Evolutionary conservation across 108 stramenopile species (phyloP), one percentile per base, ranked within the genome.

Genomic region (Pseudonitzschia multiseries): DNA sequence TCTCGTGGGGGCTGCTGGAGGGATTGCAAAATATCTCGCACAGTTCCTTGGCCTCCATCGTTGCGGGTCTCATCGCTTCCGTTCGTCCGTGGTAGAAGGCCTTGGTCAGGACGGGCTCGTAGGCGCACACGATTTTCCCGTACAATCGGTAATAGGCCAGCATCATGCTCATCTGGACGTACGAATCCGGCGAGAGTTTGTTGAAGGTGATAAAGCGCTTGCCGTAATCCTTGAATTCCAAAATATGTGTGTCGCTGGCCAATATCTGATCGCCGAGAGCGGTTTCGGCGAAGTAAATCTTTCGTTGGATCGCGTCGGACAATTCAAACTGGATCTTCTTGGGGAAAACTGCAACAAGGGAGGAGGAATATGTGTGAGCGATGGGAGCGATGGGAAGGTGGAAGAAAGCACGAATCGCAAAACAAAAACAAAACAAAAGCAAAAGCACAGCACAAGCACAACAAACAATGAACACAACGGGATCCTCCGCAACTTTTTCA

Each of bases 91-190:
- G 94, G 75, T 88, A 91, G 68, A 91, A 95, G 20, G 68, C 44
- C 70, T 92, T 93, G 27, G 90, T 92, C 62, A 95, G 59, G 22
- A 95, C 94, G 13, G 92, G 92, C 69, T 95, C 94, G 46, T 93
- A 93, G 17, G 83, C 65, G 52, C 91, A 88, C 21, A 91, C 90
- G 41, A 89, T 74, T 71, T 88, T 84, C 8, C 93, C 93, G 50
- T 91, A 94, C 14, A 94, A 77, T 32, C 77, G 75, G 70, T 82
- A 95, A 75, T 95, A 93, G n/a, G 92, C 94, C 56, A 92, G 65
- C 46, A 90, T 79, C 76, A 92, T 92, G 54, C 79, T 82, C 70
- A 92, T 81, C 78, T 95, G 94, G 0, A 93, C 94, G 69, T 89
- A 87, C 8, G 89, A 88, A 68, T 95, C 94, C 1, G 94, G 94